A percentile compares a stretch with the other conserved stretches of the same genome.
Conservation (phyloP, 345 rosid species). For the Eucalyptus urophylla region DNA sequence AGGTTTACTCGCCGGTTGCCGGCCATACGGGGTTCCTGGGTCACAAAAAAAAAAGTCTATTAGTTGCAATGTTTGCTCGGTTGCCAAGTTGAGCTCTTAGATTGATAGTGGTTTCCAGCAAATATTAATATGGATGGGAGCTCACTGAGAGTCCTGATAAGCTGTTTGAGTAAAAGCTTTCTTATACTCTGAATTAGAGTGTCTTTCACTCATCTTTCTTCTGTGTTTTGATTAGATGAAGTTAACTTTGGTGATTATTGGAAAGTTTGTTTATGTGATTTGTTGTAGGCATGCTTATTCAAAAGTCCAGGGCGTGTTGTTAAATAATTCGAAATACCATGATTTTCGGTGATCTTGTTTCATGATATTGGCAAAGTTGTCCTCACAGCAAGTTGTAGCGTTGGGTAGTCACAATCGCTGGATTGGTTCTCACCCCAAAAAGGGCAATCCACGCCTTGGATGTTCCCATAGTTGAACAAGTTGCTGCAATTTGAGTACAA, state of each 20-base stretch:
- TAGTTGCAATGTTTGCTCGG: not conserved
- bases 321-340: not conserved
- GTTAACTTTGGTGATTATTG: not conserved
- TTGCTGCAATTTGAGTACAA: no score
- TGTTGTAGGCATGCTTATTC: not conserved
- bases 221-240: not conserved
- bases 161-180: not conserved
- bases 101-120: not conserved
- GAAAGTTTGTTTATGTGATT: not conserved
- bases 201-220: not conserved
- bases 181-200: not conserved
- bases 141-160: not conserved
- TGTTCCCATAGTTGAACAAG: no score
- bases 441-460: no score
- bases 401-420: no score
- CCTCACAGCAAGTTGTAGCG: no score
- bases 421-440: no score
- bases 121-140: not conserved
- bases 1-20: no score
- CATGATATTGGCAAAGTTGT: no score
- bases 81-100: not conserved
- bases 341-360: not conserved
- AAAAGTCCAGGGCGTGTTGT: not conserved
- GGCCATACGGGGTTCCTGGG: no score
- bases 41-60: not conserved